These are phyloP conservation scores for Candida railenensis DNA, from an alignment of 805 yeast species.

Conservation along the genomic window DNA sequence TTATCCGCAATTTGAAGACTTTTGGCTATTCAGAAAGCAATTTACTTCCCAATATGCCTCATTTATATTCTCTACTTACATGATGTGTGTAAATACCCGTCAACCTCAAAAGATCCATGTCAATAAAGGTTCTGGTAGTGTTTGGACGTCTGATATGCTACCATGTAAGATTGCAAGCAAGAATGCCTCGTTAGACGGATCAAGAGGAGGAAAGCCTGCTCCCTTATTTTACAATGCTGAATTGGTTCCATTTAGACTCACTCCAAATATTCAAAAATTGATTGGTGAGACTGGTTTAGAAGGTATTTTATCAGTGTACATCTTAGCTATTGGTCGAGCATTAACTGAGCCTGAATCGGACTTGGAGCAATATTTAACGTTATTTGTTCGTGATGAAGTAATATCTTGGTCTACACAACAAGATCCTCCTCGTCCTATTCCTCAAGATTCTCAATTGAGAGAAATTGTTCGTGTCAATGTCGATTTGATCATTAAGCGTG, in stretches of 20 bases:
- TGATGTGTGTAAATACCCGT: constrained; percentile 90
- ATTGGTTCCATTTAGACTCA: constrained; percentile 91
- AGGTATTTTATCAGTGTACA: constrained; percentile 82
- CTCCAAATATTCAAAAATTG: constrained; percentile 91
- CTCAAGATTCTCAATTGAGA: constrained; percentile 78
- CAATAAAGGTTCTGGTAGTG: constrained; percentile 77
- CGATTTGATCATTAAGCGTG: constrained; percentile 77
- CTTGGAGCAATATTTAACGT: constrained; percentile 84
- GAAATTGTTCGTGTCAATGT: constrained; percentile 89
- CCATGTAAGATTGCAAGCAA: constrained; percentile 77
- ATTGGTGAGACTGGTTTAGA: constrained; percentile 94
- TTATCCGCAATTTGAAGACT: constrained; percentile 82
- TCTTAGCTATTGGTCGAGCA: constrained; percentile 84
- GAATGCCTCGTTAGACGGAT: constrained; percentile 46
- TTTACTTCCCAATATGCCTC: constrained; percentile 94
- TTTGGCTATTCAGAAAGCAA: constrained; percentile 95
- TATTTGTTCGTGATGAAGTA: constrained; percentile 94
- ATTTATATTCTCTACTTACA: constrained; percentile 85
- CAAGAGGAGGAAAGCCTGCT: constrained; percentile 52
- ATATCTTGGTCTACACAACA: constrained; percentile 90
- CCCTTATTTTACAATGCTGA: constrained; percentile 92
- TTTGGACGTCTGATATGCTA: constrained; percentile 93
- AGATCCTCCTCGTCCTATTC: constrained; percentile 68
- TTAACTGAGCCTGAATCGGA: constrained; percentile 90
- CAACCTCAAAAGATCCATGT: constrained; percentile 92